Evolutionary conservation across 768 basidiomycete species (phyloP).

Genomic region (Collybia sordida): DNA sequence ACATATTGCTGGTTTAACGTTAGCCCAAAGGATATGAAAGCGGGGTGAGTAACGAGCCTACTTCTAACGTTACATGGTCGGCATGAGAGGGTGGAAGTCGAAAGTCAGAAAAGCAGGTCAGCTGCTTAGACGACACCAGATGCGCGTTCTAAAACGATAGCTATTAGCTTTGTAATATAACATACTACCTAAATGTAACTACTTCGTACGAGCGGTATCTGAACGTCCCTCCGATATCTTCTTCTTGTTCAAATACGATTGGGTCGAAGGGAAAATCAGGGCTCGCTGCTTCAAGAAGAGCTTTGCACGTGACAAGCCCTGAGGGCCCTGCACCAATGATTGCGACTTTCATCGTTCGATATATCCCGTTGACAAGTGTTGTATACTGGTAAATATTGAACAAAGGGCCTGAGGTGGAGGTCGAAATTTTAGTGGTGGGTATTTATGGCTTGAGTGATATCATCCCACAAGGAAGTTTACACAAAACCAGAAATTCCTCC

Average conservation of each 20-base stretch:
- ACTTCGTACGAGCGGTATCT: conserved; percentile 48
- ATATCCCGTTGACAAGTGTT: too few species aligned
- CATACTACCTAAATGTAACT: neutral
- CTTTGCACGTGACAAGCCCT: conserved; percentile 49
- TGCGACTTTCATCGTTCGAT: conserved; percentile 26
- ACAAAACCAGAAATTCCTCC: too few species aligned
- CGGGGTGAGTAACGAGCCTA: conserved; percentile 9
- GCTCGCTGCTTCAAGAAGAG: conserved; percentile 39
- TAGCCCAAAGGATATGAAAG: neutral
- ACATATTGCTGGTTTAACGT: conserved; percentile 40
- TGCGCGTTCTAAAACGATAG: conserved; percentile 36
- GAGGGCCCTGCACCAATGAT: conserved; percentile 49
- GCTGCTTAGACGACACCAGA: conserved; percentile 57
- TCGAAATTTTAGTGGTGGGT: too few species aligned
- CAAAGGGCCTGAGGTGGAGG: too few species aligned
- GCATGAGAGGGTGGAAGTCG: conserved; percentile 44
- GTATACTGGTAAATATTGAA: too few species aligned
- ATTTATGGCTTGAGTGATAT: too few species aligned
- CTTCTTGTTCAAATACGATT: conserved; percentile 46
- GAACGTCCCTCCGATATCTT: conserved; percentile 53
- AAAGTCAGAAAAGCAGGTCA: conserved; percentile 62
- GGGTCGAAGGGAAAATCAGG: conserved; percentile 45
- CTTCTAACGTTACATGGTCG: conserved; percentile 48
- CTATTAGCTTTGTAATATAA: neutral
- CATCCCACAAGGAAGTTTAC: too few species aligned